Percentiles rank a stretch among this genome's conserved stretches.
These are phyloP conservation scores for Hypoxylon sp. DNA, from an alignment of 2,329 filamentous ascomycete species.

Conservation along the genomic window DNA sequence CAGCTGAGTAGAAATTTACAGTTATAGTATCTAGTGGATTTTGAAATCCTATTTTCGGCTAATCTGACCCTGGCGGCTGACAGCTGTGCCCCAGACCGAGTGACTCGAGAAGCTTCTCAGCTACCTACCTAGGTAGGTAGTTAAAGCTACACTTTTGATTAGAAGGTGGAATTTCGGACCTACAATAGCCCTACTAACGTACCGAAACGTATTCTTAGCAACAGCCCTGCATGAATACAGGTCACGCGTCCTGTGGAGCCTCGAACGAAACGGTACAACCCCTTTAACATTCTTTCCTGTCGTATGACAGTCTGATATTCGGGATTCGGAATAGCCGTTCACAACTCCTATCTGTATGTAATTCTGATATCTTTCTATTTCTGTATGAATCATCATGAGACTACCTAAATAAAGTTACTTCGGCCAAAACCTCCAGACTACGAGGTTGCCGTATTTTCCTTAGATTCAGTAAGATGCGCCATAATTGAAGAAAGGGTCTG, in stretches of 20 bases:
- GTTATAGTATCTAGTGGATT: background rate
- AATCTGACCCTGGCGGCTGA: slow-evolving; percentile 8
- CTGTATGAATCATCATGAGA: background rate
- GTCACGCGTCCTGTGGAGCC: slow-evolving; percentile 6
- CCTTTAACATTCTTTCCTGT: background rate
- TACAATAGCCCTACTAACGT: background rate
- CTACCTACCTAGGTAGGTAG: too few species aligned
- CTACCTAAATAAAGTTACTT: background rate
- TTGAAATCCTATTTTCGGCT: slow-evolving; percentile 9
- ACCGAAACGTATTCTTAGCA: background rate
- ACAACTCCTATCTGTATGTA: background rate
- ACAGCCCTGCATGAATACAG: background rate
- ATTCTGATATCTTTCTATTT: background rate
- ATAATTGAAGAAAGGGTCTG: too few species aligned
- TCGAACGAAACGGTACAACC: background rate
- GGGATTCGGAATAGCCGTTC: slow-evolving; percentile 4
- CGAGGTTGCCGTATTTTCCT: background rate
- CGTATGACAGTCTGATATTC: background rate
- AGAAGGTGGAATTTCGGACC: background rate
- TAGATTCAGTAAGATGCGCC: too few species aligned
- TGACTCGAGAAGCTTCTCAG: slow-evolving; percentile 1
- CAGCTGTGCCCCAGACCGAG: slow-evolving; percentile 5
- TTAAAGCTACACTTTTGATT: background rate
- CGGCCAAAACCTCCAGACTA: background rate
- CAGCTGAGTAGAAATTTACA: slow-evolving; percentile 4